These are phyloP conservation scores for Kwoniella bestiolae DNA, from an alignment of 768 basidiomycete species.

Conservation along the genomic window DNA sequence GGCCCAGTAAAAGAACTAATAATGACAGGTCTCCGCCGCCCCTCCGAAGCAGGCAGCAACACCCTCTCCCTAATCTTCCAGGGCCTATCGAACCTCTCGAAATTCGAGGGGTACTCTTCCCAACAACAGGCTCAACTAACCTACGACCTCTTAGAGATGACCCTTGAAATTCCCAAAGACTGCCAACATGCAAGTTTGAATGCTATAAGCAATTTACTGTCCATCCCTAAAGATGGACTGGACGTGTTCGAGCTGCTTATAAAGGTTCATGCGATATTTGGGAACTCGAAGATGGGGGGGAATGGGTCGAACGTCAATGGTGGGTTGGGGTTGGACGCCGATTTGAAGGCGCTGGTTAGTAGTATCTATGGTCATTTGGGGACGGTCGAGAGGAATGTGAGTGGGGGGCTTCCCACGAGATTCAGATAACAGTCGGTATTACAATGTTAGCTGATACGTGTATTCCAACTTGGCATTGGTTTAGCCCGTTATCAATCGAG, in stretches of 20 bases:
- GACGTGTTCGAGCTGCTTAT: constrained; percentile 45
- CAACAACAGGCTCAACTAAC: constrained; percentile 37
- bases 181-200: constrained; percentile 49
- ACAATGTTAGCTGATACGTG: background rate
- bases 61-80: constrained; percentile 45
- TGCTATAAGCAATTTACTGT: constrained; percentile 42
- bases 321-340: constrained; percentile 29
- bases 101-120: constrained; percentile 39
- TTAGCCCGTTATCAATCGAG: constrained; percentile 50
- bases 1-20: constrained; percentile 48
- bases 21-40: constrained; percentile 36
- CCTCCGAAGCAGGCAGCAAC: constrained; percentile 30
- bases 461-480: background rate
- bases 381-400: constrained; percentile 51
- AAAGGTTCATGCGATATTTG: constrained; percentile 45
- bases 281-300: constrained; percentile 3
- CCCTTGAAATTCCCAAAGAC: constrained; percentile 48
- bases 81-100: constrained; percentile 47
- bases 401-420: background rate
- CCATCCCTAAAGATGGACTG: constrained; percentile 38
- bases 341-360: constrained; percentile 44
- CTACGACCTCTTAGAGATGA: constrained; percentile 46
- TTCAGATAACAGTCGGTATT: background rate
- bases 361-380: constrained; percentile 50
- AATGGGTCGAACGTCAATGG: background rate